phyloP scores from a whole-genome alignment of 305 asterid genomes.

The Rubia balearica region DNA sequence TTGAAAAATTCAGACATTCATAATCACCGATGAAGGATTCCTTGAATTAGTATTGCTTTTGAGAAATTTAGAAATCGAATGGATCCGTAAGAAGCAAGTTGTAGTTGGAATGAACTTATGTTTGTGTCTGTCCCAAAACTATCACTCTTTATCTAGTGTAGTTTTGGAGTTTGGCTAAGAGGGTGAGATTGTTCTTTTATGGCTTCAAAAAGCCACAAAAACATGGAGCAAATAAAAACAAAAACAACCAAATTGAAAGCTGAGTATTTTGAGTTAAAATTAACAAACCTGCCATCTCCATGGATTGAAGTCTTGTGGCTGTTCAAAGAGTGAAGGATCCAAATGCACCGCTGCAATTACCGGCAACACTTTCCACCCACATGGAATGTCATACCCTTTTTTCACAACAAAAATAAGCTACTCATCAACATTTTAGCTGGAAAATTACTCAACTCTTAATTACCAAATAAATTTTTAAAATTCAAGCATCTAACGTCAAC shows the following conservation, averaged over 20 bases:
- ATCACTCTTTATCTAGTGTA: not conserved
- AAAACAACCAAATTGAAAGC: conserved; percentile 14
- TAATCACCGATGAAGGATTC: too few species aligned
- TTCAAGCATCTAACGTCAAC: not conserved
- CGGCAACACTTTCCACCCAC: conserved; percentile 97
- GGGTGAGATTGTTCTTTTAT: not conserved
- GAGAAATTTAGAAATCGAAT: too few species aligned
- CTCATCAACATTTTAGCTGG: not conserved
- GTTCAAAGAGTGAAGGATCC: conserved; percentile 80
- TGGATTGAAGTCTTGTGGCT: conserved; percentile 85
- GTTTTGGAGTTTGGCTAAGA: not conserved
- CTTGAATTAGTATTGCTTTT: too few species aligned
- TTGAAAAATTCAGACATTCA: too few species aligned
- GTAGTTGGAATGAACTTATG: not conserved
- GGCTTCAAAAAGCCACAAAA: conserved; percentile 5
- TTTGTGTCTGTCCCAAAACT: not conserved
- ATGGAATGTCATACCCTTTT: conserved; percentile 95
- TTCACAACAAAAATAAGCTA: not conserved
- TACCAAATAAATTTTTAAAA: too few species aligned
- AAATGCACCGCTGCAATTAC: conserved; percentile 95
- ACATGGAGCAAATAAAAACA: not conserved
- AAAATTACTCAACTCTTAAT: too few species aligned
- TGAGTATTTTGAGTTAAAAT: conserved; percentile 27
- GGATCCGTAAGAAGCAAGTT: not conserved
- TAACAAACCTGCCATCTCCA: conserved; percentile 88